Evolutionary conservation across 192 early-diverging fungal genomes (phyloP).

Genomic region (Geranomyces michiganensis): DNA sequence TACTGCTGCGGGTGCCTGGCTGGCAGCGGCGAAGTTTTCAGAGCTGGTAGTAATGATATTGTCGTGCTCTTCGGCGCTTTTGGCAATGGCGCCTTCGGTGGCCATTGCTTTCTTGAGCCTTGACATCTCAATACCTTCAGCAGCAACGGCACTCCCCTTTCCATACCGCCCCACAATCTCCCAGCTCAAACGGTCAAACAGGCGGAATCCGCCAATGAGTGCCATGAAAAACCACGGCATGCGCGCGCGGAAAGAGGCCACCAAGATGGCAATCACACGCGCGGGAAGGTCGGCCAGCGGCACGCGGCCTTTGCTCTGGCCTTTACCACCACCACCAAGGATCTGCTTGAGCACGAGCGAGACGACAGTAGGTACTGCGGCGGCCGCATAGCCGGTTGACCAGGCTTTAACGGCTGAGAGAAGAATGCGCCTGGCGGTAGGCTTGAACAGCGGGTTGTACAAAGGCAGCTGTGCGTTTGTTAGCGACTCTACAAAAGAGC

Average conservation of each 20-base stretch:
- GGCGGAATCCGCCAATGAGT: conserved; percentile 30
- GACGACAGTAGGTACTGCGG: conserved; percentile 16
- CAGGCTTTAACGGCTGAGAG: conserved; percentile 30
- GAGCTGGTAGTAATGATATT: neutral
- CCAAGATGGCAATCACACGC: conserved; percentile 9
- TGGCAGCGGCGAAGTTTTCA: neutral
- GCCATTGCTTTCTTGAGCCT: neutral
- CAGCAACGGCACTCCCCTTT: neutral
- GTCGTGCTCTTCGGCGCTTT: neutral
- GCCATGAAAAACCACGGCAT: conserved; percentile 41
- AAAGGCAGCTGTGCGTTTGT: conserved; percentile 3
- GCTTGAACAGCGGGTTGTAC: conserved; percentile 22
- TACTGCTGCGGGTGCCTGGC: too few species aligned
- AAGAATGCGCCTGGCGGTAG: conserved; percentile 15
- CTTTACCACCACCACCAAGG: neutral
- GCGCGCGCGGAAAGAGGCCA: conserved; percentile 1
- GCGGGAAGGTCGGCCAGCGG: neutral
- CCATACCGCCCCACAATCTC: neutral
- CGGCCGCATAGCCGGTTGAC: conserved; percentile 25
- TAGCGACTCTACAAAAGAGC: conserved; percentile 5
- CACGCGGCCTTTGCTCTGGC: neutral
- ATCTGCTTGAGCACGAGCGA: conserved; percentile 13
- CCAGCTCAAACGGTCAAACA: conserved; percentile 21
- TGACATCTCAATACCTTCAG: neutral
- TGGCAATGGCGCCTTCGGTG: neutral